Conservation (phyloP, 164 flowering plant species). For the Vitis cinerea region DNA sequence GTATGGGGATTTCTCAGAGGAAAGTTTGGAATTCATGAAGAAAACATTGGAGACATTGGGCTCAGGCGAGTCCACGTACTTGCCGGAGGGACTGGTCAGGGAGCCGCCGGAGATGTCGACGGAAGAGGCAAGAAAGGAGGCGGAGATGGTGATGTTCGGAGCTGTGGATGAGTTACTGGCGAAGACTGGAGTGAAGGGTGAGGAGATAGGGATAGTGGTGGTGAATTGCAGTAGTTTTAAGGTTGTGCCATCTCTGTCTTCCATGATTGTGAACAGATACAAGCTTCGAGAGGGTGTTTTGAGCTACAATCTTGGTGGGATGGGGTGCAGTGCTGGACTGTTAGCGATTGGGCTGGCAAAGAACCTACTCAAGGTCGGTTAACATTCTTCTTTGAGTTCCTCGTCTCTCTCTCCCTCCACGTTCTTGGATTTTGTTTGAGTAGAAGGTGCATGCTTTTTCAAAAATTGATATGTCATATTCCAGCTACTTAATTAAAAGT, state of each 20-base stretch:
- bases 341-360: conserved; percentile 29
- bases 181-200: conserved; percentile 17
- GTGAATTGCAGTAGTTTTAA: conserved; percentile 33
- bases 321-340: conserved; percentile 43
- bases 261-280: conserved; percentile 33
- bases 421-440: too few species aligned
- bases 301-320: conserved; percentile 33
- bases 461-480: too few species aligned
- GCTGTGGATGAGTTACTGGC: conserved; percentile 31
- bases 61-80: conserved; percentile 25
- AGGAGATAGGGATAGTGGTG: conserved; percentile 34
- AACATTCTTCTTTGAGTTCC: neutral
- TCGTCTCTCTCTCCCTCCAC: too few species aligned
- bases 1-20: conserved; percentile 8
- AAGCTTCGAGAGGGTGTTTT: conserved; percentile 20
- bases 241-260: conserved; percentile 25
- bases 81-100: conserved; percentile 23
- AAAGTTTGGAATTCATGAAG: conserved; percentile 20
- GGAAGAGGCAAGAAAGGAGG: conserved; percentile 26
- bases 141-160: conserved; percentile 33
- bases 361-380: conserved; percentile 30
- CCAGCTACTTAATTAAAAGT: too few species aligned
- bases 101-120: conserved; percentile 18
- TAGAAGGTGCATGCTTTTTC: too few species aligned
- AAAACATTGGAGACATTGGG: conserved; percentile 24